phyloP scores from a whole-genome alignment of 2,329 filamentous ascomycete species.

The Magnaporthiopsis rhizophila region DNA sequence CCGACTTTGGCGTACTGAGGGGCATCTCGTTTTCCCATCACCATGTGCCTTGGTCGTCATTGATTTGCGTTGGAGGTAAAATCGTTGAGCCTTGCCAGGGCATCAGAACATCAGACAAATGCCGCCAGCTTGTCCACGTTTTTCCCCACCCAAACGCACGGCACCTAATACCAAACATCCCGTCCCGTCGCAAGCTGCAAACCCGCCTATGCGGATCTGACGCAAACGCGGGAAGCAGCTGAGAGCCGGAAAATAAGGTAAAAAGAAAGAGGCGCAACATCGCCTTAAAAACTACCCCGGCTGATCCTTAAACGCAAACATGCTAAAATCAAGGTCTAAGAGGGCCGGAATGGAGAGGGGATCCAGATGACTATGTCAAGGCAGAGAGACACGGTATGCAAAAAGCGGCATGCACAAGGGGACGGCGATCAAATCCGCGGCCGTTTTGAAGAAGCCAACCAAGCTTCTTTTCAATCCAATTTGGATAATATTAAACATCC shows the following conservation, averaged over 20 bases:
- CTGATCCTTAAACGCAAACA: background rate
- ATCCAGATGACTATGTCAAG: no score
- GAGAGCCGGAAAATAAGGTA: no score
- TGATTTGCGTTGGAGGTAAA: background rate
- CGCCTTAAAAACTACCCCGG: no score
- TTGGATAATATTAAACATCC: conserved; percentile 6
- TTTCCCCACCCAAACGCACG: background rate
- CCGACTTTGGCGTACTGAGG: no score
- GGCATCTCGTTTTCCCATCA: no score
- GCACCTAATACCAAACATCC: background rate
- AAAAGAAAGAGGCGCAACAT: no score
- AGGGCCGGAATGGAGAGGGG: no score
- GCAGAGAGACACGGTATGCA: no score
- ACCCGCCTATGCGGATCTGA: background rate
- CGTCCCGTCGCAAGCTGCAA: background rate
- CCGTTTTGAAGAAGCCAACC: background rate
- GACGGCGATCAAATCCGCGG: background rate
- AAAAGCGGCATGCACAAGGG: background rate
- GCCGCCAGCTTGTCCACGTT: background rate
- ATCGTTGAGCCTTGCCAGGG: background rate
- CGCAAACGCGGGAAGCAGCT: no score
- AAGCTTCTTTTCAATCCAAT: conserved; percentile 2
- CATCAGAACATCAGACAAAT: background rate
- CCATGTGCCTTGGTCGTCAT: no score
- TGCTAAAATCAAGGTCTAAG: no score